Conservation (phyloP, 306 rosid species). For the Quercus agrifolia region DNA sequence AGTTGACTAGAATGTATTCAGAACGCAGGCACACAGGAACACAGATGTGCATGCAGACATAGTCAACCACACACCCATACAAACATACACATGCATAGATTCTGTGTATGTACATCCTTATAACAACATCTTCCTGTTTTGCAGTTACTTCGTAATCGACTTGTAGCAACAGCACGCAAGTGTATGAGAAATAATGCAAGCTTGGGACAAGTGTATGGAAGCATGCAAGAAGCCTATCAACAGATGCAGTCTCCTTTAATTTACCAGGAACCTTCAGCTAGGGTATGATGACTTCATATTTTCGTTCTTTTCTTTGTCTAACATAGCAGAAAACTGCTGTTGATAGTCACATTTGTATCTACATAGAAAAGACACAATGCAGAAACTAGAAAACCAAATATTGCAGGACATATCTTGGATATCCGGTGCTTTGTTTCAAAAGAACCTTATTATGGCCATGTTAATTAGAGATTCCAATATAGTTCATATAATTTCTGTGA, state of each 20-base stretch:
- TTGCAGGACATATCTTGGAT: not conserved
- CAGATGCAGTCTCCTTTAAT: slow-evolving; percentile 66
- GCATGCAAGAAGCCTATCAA: slow-evolving; percentile 72
- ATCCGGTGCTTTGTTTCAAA: not conserved
- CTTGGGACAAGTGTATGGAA: slow-evolving; percentile 64
- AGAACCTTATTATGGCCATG: not conserved
- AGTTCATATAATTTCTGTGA: not conserved
- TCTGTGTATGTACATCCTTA: not conserved
- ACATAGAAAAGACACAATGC: not conserved
- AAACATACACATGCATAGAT: not conserved
- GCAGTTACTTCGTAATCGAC: slow-evolving; percentile 58
- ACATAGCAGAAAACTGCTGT: not conserved
- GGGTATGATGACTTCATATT: slow-evolving; percentile 31
- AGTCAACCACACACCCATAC: not conserved
- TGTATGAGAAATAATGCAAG: slow-evolving; percentile 53
- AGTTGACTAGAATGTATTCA: not conserved
- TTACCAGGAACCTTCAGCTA: slow-evolving; percentile 50
- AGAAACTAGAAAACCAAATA: not conserved
- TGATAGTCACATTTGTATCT: not conserved
- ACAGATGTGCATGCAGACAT: not conserved
- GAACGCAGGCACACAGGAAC: not conserved
- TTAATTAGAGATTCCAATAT: not conserved
- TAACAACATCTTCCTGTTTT: slow-evolving; percentile 14
- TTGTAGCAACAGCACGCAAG: slow-evolving; percentile 51
- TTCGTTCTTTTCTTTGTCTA: not conserved